Evolutionary conservation across 257 asterid species (phyloP), one percentile per base, ranked within the genome.

Genomic region (Solanum piurae): DNA sequence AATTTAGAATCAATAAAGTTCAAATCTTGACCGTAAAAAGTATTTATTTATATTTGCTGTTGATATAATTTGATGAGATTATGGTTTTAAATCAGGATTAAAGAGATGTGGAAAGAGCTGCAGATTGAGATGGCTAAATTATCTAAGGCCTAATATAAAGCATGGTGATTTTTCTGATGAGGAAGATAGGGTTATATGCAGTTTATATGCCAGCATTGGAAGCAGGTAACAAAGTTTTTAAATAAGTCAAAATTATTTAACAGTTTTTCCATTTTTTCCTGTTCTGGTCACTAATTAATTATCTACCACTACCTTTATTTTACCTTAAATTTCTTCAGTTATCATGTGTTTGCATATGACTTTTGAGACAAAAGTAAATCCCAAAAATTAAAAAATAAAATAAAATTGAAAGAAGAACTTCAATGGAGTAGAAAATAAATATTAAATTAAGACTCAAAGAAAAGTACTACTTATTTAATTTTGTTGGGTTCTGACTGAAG

Each of bases 91-190:
- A 72, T 20, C 83, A 88, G 90, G 90, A 40, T 88, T 88, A 52
- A 88, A 34, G 55, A 79, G 90, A 86, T 88, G 90, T 80, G 90
- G 90, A 38, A 88, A 88, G 77, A 88, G 90, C 77, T 88, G 90
- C 38, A 86, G 90, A 86, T 55, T 88, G 58, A 86, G 90, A 88
- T 88, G 90, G 90, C 84, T 88, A 16, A 88, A 88, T 83, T 88
- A 88, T 86, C 89, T 88, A 7, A 86, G 88, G 37, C 90, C 90
- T 0, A 86, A 88, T 64, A 86, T 88, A 42, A 88, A 86, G 33
- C 90, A 86, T 69, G 90, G 90, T 25, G 90, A 88, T 11, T 88
- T 88, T 76, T 40, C 90, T 13, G 88, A 86, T 31, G 90, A 86
- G 9, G 90, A 88, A 69, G 90, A 88, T 49, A 80, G 90, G 42